phyloP scores from a whole-genome alignment of 805 yeast species.

The Candida namnaoensis region DNA sequence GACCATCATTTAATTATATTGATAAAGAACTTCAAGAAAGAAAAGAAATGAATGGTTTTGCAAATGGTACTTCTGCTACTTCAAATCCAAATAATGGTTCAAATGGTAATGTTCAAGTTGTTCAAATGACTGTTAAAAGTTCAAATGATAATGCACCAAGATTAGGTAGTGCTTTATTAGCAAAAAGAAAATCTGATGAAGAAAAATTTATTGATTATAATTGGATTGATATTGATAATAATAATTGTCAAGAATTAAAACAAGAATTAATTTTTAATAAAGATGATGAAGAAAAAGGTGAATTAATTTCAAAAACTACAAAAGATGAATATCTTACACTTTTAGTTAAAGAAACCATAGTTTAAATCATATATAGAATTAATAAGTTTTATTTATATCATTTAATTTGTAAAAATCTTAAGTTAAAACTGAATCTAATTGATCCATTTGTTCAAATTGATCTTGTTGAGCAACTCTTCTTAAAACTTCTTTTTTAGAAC shows the following conservation, averaged over 20 bases:
- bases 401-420: too few species aligned
- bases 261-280: slow-evolving; percentile 10
- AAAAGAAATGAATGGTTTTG: slow-evolving; percentile 31
- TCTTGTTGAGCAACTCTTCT: slow-evolving; percentile 78
- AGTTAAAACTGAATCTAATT: slow-evolving; percentile 33
- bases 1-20: slow-evolving; percentile 76
- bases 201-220: slow-evolving; percentile 36
- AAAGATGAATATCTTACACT: slow-evolving; percentile 23
- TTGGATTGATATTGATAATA: slow-evolving; percentile 35
- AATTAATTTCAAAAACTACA: slow-evolving; percentile 16
- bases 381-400: too few species aligned
- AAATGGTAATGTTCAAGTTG: slow-evolving; percentile 46
- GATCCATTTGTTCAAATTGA: slow-evolving; percentile 74
- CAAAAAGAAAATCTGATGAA: slow-evolving; percentile 56
- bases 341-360: slow-evolving; percentile 17
- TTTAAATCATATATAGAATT: background rate
- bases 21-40: slow-evolving; percentile 47
- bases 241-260: slow-evolving; percentile 18
- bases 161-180: slow-evolving; percentile 60
- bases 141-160: slow-evolving; percentile 49
- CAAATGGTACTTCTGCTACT: slow-evolving; percentile 25
- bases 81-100: slow-evolving; percentile 14
- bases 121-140: slow-evolving; percentile 70
- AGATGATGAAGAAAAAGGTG: slow-evolving; percentile 12
- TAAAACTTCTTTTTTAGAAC: slow-evolving; percentile 72